Conservation (phyloP, 352 stramenopile genomes). For the Phytophthora tubulina region DNA sequence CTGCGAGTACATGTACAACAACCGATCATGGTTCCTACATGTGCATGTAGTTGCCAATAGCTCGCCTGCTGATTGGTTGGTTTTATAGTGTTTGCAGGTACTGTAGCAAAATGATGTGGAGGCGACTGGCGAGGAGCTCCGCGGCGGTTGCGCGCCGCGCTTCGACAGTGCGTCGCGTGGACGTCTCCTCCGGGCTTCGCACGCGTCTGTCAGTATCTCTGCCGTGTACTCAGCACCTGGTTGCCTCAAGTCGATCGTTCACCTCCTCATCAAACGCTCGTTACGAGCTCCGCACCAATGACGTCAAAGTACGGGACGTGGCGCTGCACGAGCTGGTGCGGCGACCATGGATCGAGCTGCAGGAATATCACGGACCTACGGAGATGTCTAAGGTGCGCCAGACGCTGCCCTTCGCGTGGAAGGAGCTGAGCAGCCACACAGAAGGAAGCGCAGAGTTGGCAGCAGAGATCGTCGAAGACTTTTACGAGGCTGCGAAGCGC, state of each 20-base stretch:
- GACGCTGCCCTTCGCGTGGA: constrained; percentile 42
- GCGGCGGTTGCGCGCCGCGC: constrained; percentile 1
- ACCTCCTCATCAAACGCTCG: constrained; percentile 5
- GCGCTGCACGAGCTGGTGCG: constrained; percentile 45
- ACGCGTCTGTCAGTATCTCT: neutral
- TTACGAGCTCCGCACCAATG: constrained; percentile 5
- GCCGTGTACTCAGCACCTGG: neutral
- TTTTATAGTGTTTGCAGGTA: neutral
- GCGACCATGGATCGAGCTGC: constrained; percentile 41
- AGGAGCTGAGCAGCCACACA: constrained; percentile 21
- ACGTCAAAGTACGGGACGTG: constrained; percentile 39
- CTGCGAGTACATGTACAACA: too few relatives aligned
- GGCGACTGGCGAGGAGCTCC: constrained; percentile 22
- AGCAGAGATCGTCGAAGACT: constrained; percentile 38
- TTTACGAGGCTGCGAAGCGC: constrained; percentile 45
- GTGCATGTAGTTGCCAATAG: neutral
- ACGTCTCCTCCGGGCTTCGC: neutral
- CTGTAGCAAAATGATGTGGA: constrained; percentile 28
- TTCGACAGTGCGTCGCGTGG: constrained; percentile 1
- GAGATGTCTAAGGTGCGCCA: constrained; percentile 40
- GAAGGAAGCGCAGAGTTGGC: constrained; percentile 18
- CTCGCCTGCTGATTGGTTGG: constrained; percentile 25
- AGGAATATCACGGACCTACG: constrained; percentile 30
- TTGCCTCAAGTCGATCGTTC: constrained; percentile 12
- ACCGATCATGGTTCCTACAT: too few relatives aligned